phyloP scores from a whole-genome alignment of 2,329 filamentous ascomycete species.

The Cylindrodendrum hubeiense region DNA sequence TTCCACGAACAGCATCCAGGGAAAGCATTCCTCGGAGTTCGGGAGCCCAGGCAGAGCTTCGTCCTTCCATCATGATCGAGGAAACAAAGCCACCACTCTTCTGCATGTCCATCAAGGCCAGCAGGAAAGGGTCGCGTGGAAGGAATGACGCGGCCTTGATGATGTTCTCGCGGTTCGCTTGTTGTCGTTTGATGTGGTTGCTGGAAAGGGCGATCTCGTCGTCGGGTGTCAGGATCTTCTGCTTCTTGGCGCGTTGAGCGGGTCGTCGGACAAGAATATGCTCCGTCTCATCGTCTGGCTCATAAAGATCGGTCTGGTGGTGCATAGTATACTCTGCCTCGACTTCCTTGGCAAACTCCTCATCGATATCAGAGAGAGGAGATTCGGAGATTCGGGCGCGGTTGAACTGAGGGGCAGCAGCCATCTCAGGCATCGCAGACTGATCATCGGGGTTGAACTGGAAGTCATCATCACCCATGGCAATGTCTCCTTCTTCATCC shows the following conservation, averaged over 20 bases:
- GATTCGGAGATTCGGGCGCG: constrained; percentile 77
- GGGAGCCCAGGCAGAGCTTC: constrained; percentile 86
- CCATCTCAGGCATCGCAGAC: constrained; percentile 65
- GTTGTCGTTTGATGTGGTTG: constrained; percentile 85
- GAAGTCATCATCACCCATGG: constrained; percentile 73
- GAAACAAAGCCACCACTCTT: constrained; percentile 91
- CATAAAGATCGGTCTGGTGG: constrained; percentile 70
- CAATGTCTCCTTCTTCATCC: constrained; percentile 73
- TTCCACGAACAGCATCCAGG: constrained; percentile 80
- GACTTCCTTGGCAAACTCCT: constrained; percentile 70
- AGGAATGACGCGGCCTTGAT: constrained; percentile 86
- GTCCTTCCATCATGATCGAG: constrained; percentile 85
- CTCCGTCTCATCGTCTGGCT: constrained; percentile 69
- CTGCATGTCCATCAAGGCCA: constrained; percentile 92
- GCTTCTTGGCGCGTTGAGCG: constrained; percentile 79
- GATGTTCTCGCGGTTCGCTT: constrained; percentile 87
- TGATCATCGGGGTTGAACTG: constrained; percentile 72
- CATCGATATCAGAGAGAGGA: constrained; percentile 77
- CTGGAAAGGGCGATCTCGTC: constrained; percentile 81
- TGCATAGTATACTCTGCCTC: constrained; percentile 68
- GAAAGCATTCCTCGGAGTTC: constrained; percentile 95
- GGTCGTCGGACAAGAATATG: constrained; percentile 73
- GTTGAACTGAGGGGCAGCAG: constrained; percentile 60
- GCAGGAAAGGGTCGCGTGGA: constrained; percentile 85
- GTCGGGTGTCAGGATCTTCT: constrained; percentile 87